Conservation (phyloP, 73 alveolate species). For the Uronychia setigera region DNA sequence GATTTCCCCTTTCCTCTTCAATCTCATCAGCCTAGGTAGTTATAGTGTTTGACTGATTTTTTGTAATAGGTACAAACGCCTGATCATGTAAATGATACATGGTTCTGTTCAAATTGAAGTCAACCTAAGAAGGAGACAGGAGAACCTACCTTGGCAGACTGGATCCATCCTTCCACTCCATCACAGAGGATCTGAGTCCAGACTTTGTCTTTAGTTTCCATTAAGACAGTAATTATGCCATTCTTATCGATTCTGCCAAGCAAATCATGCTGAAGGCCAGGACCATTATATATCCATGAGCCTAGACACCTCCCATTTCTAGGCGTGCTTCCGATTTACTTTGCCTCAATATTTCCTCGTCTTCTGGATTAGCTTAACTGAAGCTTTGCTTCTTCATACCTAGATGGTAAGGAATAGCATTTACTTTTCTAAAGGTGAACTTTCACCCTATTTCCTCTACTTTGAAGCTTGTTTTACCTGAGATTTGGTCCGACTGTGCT, state of each 20-base stretch:
- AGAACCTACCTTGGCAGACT: conserved; percentile 4
- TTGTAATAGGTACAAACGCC: too few relatives aligned
- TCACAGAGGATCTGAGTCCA: conserved; percentile 13
- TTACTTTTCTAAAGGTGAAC: background rate
- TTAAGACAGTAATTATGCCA: conserved; percentile 16
- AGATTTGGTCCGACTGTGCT: too few relatives aligned
- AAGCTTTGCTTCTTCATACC: background rate
- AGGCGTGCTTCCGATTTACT: background rate
- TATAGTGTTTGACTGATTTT: too few relatives aligned
- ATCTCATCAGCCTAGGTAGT: too few relatives aligned
- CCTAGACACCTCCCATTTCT: conserved; percentile 33
- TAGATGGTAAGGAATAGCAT: background rate
- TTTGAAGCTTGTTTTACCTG: too few relatives aligned
- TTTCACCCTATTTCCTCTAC: too few relatives aligned
- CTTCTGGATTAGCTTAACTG: background rate
- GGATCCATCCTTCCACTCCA: conserved; percentile 20
- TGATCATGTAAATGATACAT: background rate
- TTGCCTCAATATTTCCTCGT: background rate
- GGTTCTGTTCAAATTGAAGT: background rate
- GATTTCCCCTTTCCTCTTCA: too few relatives aligned
- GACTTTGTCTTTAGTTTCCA: conserved; percentile 12
- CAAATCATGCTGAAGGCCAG: conserved; percentile 35
- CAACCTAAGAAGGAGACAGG: background rate
- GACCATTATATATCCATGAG: conserved; percentile 47
- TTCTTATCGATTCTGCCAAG: conserved; percentile 42